Evolutionary conservation across 179 eudicot species (phyloP).

Genomic region (Actinidia chinensis): DNA sequence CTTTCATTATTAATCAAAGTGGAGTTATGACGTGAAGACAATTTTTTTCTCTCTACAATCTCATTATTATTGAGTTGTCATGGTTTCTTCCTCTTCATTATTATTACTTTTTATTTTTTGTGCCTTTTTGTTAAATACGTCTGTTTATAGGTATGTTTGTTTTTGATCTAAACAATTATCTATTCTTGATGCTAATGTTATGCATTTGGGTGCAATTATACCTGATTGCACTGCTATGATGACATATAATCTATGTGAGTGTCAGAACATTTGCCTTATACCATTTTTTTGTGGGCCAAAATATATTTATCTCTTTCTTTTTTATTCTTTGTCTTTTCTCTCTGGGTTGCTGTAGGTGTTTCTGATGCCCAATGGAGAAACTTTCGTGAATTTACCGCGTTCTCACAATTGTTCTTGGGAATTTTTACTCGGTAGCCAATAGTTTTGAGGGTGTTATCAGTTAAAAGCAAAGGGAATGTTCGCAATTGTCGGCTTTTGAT

Average conservation of each 20-base stretch:
- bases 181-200: not conserved
- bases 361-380: constrained; percentile 99
- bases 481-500: constrained; percentile 77
- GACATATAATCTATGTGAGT: not conserved
- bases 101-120: too few relatives aligned
- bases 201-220: not conserved
- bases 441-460: constrained; percentile 42
- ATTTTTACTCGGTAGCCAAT: constrained; percentile 64
- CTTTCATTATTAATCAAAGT: too few relatives aligned
- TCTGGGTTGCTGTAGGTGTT: constrained; percentile 76
- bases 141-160: not conserved
- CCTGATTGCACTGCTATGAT: not conserved
- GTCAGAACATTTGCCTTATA: too few relatives aligned
- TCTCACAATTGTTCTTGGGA: constrained; percentile 67
- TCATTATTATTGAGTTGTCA: not conserved
- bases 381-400: constrained; percentile 79
- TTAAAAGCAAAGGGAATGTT: constrained; percentile 77
- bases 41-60: too few relatives aligned
- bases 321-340: not conserved
- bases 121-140: not conserved
- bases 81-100: not conserved
- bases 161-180: not conserved
- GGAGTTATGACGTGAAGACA: too few relatives aligned
- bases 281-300: too few relatives aligned
- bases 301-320: not conserved